Base-by-base conservation (phyloP, 805 yeast genomes). In the Pichia deserticola region DNA sequence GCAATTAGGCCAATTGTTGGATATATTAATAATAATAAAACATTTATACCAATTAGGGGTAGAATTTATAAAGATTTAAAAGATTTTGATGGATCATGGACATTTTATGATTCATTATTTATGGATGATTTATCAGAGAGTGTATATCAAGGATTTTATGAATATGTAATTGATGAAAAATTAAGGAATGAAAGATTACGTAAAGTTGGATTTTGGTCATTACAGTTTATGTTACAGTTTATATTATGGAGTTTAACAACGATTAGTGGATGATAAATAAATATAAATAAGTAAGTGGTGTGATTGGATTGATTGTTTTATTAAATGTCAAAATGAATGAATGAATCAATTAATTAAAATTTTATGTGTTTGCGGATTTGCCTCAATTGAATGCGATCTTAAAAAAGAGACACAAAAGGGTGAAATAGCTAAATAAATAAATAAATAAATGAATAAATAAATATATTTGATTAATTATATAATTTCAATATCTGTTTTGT, bases 31-130 rank as follows among this genome's bases (percentile, higher is more conserved):
- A 85, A 93, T 36, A 77, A 86, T 51, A 86, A 87, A 60, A 89
- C 98, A 0, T 86, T 84, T 60, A 90, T 93, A 52, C 97, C 96
- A 41, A 82, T 92, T 51, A 75, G 81, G 53, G 88, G 96, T 61
- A 79, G 89, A 5, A 81, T 93, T 8, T 84, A 84, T 35, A 93
- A 93, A 62, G 77, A 79, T 42, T 67, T 89, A 27, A 71, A 74
- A 30, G 99, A 93, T 61, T 93, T 93, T 64, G 89, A 87, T 59
- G 99, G 99, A 0, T 80, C 96, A 7, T 93, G 99, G 99, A 92
- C 99, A 1, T 74, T 89, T 3, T 93, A 89, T 65, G 99, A 93
- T 63, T 84, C 93, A 30, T 72, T 84, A 47, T 71, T 93, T 52
- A 89, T 92, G 96, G 93, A 86, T 61, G 97, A 92, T 61, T 74